phyloP scores from a whole-genome alignment of 2,329 filamentous ascomycete species.

The Decorospora gaudefroyi region DNA sequence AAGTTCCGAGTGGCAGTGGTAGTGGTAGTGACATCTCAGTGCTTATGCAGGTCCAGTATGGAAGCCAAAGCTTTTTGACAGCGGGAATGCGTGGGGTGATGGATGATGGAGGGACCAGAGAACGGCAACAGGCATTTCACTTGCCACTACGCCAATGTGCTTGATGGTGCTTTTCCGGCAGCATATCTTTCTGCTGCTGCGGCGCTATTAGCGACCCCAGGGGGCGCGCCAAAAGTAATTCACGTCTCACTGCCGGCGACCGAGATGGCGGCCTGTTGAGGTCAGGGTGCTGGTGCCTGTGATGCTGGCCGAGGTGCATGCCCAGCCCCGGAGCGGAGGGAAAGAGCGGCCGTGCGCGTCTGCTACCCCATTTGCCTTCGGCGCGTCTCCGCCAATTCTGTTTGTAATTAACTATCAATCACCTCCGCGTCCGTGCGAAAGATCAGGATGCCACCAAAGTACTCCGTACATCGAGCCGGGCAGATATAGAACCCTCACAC shows the following conservation, averaged over 20 bases:
- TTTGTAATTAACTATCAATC: constrained; percentile 4
- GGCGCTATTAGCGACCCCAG: constrained; percentile 10
- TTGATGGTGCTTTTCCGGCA: constrained; percentile 22
- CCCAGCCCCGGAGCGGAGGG: constrained; percentile 8
- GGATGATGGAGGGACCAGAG: constrained; percentile 5
- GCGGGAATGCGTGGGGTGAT: constrained; percentile 27
- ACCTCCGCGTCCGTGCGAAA: neutral
- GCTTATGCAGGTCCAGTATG: constrained; percentile 14
- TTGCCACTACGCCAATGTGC: constrained; percentile 5
- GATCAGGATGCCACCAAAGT: too few relatives aligned
- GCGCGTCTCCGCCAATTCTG: constrained; percentile 9
- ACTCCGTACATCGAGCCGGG: neutral
- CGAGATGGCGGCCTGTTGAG: neutral
- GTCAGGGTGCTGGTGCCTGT: constrained; percentile 2
- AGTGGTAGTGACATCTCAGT: constrained; percentile 21
- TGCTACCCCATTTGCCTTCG: constrained; percentile 1
- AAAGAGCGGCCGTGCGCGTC: constrained; percentile 4
- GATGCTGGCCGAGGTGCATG: constrained; percentile 10
- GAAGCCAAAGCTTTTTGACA: constrained; percentile 14
- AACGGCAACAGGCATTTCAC: constrained; percentile 7
- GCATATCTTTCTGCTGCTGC: constrained; percentile 9
- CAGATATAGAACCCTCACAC: neutral
- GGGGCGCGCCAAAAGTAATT: constrained; percentile 19
- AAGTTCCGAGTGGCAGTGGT: neutral
- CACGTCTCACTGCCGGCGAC: constrained; percentile 5